phyloP scores from a whole-genome alignment of 345 rosid species.

The Camelina sativa region DNA sequence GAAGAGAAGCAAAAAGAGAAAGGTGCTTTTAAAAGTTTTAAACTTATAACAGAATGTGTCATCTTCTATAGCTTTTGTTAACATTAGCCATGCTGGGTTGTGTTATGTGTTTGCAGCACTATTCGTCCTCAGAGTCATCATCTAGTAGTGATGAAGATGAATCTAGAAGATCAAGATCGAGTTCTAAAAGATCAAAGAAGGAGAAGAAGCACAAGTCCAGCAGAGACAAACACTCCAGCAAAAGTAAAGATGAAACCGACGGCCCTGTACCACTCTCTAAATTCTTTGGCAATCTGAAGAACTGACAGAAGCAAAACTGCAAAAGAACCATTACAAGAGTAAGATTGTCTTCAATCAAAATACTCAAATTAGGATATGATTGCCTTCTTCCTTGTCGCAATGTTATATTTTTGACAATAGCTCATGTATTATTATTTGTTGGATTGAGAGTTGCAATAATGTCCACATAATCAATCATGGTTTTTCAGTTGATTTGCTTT shows the following conservation, averaged over 20 bases:
- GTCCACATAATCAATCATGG: slow-evolving; percentile 21
- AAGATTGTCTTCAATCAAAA: slow-evolving; percentile 26
- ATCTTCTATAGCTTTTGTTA: slow-evolving; percentile 3
- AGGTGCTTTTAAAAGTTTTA: slow-evolving; percentile 49
- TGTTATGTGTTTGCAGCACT: slow-evolving; percentile 60
- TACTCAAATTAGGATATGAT: slow-evolving; percentile 21
- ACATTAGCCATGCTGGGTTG: not conserved
- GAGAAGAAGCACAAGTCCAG: slow-evolving; percentile 74
- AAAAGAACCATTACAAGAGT: slow-evolving; percentile 32
- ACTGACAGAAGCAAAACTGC: slow-evolving; percentile 29
- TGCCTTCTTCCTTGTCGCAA: slow-evolving; percentile 31
- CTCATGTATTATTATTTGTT: slow-evolving; percentile 38
- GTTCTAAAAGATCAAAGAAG: slow-evolving; percentile 66
- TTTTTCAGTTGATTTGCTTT: not conserved
- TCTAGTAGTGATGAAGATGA: slow-evolving; percentile 87
- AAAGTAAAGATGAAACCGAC: slow-evolving; percentile 53
- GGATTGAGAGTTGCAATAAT: slow-evolving; percentile 36
- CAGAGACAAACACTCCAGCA: slow-evolving; percentile 58
- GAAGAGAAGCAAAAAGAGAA: slow-evolving; percentile 80
- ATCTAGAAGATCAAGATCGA: slow-evolving; percentile 78
- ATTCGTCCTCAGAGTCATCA: slow-evolving; percentile 72
- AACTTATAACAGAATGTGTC: not conserved
- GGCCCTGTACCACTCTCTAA: slow-evolving; percentile 94
- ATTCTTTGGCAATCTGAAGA: slow-evolving; percentile 81
- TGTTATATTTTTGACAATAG: slow-evolving; percentile 28